phyloP scores from a whole-genome alignment of 768 basidiomycete genomes.

The Pisolithus tinctorius region DNA sequence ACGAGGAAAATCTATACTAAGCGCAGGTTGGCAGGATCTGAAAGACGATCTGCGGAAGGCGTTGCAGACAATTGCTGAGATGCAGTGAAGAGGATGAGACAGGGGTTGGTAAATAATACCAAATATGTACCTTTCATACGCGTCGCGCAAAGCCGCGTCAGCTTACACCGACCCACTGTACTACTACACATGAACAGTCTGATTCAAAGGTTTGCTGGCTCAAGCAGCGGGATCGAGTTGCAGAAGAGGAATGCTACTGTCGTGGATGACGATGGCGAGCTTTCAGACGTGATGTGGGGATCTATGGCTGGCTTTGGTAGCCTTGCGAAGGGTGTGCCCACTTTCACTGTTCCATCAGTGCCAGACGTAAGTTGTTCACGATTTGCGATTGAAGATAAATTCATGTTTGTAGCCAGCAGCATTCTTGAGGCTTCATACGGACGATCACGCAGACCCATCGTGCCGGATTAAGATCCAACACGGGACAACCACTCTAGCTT shows the following conservation, averaged over 20 bases:
- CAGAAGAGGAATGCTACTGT: slow-evolving; percentile 38
- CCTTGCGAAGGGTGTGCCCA: slow-evolving; percentile 62
- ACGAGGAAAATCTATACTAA: slow-evolving; percentile 7
- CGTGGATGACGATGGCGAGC: slow-evolving; percentile 54
- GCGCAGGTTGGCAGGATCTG: slow-evolving; percentile 44
- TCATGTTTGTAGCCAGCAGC: slow-evolving; percentile 62
- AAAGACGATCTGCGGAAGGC: slow-evolving; percentile 61
- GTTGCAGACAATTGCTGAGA: slow-evolving; percentile 34
- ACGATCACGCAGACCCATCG: slow-evolving; percentile 88
- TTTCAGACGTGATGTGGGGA: slow-evolving; percentile 71
- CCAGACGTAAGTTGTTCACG: slow-evolving; percentile 54
- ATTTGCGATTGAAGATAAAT: not conserved
- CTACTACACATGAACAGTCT: slow-evolving; percentile 60
- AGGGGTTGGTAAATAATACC: not conserved
- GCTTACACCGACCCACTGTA: slow-evolving; percentile 6
- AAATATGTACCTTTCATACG: slow-evolving; percentile 12
- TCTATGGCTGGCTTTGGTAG: slow-evolving; percentile 79
- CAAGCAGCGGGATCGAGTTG: slow-evolving; percentile 42
- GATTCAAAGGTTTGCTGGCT: slow-evolving; percentile 58
- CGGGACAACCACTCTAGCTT: slow-evolving; percentile 96
- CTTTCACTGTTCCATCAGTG: slow-evolving; percentile 66
- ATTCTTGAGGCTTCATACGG: slow-evolving; percentile 90
- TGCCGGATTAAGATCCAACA: slow-evolving; percentile 98
- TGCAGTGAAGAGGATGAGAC: not conserved
- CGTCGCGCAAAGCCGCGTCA: slow-evolving; percentile 29